These are phyloP conservation scores for Oldenlandia corymbosa DNA, from an alignment of 257 asterid genomes.

Conservation along the genomic window DNA sequence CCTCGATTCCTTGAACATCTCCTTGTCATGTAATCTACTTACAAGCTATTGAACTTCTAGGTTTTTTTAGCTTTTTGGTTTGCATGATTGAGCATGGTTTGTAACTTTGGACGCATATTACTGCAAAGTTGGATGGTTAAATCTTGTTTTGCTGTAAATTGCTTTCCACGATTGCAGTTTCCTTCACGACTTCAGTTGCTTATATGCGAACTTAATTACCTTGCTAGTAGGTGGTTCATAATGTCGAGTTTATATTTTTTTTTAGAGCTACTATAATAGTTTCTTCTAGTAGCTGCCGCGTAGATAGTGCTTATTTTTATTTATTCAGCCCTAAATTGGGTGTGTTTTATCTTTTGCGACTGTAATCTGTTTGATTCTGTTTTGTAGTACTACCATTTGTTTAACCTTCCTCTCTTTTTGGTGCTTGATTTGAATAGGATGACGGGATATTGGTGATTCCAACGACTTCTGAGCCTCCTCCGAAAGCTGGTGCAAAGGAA, in stretches of 20 bases:
- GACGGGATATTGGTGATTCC: constrained; percentile 88
- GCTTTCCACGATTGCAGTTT: not conserved
- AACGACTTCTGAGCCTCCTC: constrained; percentile 61
- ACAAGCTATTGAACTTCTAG: not conserved
- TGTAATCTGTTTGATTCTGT: not conserved
- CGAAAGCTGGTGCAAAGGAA: constrained; percentile 83
- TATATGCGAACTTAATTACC: not conserved
- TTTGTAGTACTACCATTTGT: not conserved
- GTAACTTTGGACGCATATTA: not conserved
- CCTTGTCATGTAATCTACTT: too few species aligned
- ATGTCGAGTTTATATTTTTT: not conserved
- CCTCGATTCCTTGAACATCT: too few species aligned
- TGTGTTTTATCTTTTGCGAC: not conserved
- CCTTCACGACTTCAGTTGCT: not conserved
- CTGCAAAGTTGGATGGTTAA: not conserved
- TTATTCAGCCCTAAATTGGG: too few species aligned
- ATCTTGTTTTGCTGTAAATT: not conserved
- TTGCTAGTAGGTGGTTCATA: not conserved
- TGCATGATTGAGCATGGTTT: not conserved
- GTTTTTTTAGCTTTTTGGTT: not conserved
- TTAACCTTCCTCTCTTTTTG: not conserved
- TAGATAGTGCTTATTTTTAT: too few species aligned
- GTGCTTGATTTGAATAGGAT: constrained; percentile 46
- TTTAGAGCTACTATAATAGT: not conserved
- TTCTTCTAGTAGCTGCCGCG: not conserved